Conservation (phyloP, 108 stramenopile species). For the Stephanodiscus triporus region DNA sequence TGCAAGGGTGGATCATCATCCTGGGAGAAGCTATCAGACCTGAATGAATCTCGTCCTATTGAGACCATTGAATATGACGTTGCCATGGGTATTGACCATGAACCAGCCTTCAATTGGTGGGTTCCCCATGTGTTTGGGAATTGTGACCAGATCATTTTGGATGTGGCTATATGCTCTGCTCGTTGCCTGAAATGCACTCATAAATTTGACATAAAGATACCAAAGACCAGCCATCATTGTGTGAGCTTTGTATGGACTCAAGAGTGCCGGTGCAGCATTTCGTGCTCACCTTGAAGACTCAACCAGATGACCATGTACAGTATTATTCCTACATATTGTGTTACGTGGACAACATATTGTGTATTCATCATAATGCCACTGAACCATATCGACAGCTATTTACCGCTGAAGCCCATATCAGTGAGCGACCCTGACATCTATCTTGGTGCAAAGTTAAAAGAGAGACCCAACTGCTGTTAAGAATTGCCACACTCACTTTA, state of each 20-base stretch:
- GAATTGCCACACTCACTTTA: too few species aligned
- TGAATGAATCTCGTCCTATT: not conserved
- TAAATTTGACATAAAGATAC: too few species aligned
- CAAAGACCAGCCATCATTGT: slow-evolving; percentile 14
- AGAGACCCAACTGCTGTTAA: not conserved
- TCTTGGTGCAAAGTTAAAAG: slow-evolving; percentile 1
- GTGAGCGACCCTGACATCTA: slow-evolving; percentile 4
- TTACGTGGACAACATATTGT: not conserved
- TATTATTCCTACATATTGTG: not conserved
- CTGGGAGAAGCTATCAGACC: not conserved
- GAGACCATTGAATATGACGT: not conserved
- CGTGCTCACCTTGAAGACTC: not conserved
- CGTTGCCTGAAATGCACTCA: too few species aligned
- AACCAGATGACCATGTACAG: too few species aligned
- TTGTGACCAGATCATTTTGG: too few species aligned
- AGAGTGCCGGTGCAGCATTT: slow-evolving; percentile 22
- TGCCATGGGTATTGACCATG: not conserved
- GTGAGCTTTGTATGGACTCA: slow-evolving; percentile 49
- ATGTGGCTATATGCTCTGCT: too few species aligned
- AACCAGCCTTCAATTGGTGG: slow-evolving; percentile 3
- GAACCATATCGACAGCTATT: not conserved
- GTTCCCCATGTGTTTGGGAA: not conserved
- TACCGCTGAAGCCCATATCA: not conserved
- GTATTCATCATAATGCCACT: not conserved
- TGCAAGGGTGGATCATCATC: not conserved